These are phyloP conservation scores for Perkinsus marinus DNA, from an alignment of 169 alveolate species.

Conservation along the genomic window DNA sequence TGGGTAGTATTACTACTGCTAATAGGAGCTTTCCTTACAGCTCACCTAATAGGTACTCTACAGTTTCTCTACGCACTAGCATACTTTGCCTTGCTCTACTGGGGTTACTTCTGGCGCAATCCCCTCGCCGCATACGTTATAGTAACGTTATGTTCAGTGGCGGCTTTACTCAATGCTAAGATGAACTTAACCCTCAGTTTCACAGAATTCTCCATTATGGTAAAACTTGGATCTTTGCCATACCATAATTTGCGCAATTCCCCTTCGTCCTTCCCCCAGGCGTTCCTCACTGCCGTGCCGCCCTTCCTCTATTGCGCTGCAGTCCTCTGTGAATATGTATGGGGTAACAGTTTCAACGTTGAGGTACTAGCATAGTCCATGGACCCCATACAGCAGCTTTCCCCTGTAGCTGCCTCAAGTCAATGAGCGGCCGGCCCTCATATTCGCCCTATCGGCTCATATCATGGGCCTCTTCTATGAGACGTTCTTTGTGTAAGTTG, in stretches of 20 bases:
- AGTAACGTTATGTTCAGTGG: neutral
- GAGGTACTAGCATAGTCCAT: neutral
- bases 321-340: neutral
- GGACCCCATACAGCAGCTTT: no score
- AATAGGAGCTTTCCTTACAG: no score
- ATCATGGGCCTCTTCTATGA: neutral
- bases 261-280: neutral
- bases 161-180: neutral
- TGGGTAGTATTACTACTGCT: no score
- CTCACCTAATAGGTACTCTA: neutral
- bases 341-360: neutral
- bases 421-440: neutral
- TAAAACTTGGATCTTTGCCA: no score
- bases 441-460: neutral
- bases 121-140: neutral
- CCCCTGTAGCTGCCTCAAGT: neutral
- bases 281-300: neutral
- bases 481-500: neutral
- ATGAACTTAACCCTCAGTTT: neutral
- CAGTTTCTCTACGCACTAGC: neutral
- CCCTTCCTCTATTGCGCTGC: neutral
- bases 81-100: neutral
- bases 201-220: neutral
- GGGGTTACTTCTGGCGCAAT: neutral
- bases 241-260: neutral